Percentiles rank a stretch among this genome's conserved stretches.
phyloP scores from a whole-genome alignment of 306 rosid species.

The Vigna radiata region DNA sequence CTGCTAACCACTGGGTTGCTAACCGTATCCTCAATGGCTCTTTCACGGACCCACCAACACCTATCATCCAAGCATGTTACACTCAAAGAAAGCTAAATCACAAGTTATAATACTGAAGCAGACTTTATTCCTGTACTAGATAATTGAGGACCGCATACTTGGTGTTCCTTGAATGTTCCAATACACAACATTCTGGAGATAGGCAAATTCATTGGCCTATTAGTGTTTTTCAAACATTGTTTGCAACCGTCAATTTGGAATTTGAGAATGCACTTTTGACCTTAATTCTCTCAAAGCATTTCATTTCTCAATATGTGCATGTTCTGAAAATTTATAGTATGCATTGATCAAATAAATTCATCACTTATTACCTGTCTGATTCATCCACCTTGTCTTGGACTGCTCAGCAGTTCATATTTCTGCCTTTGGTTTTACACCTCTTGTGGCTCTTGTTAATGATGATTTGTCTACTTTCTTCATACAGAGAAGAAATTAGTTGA shows the following conservation, averaged over 20 bases:
- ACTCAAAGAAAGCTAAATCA: constrained; percentile 32
- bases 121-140: not conserved
- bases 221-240: constrained; percentile 1
- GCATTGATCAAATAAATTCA: not conserved
- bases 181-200: constrained; percentile 16
- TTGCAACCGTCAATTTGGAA: constrained; percentile 3
- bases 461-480: no score
- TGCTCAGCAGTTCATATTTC: no score
- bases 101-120: not conserved
- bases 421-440: no score
- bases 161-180: constrained; percentile 24
- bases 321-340: not conserved
- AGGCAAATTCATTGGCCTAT: not conserved
- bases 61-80: constrained; percentile 73
- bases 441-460: no score
- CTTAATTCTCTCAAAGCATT: not conserved
- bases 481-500: no score
- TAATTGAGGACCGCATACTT: not conserved
- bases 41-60: constrained; percentile 66
- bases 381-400: no score
- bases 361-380: not conserved
- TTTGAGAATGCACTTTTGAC: not conserved
- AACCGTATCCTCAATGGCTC: constrained; percentile 70
- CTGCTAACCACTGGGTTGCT: constrained; percentile 84
- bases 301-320: not conserved